Evolutionary conservation across 305 asterid species (phyloP).

Genomic region (Ruellia speciosa): DNA sequence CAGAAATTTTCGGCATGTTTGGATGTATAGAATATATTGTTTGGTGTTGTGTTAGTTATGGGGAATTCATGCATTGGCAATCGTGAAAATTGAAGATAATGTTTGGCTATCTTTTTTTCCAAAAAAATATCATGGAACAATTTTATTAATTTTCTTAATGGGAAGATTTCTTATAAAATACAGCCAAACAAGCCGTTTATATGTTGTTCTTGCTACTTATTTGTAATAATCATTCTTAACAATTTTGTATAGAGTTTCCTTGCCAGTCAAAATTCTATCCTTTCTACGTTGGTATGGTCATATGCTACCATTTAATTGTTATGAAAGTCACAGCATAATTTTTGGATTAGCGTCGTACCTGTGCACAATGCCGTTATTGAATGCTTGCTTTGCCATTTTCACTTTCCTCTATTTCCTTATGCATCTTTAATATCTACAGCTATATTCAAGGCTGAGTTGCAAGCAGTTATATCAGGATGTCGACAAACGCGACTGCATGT

Average conservation of each 20-base stretch:
- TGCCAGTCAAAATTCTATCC: not conserved
- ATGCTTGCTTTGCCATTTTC: slow-evolving; percentile 4
- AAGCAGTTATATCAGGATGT: slow-evolving; percentile 60
- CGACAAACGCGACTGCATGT: slow-evolving; percentile 62
- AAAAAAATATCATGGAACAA: too few species aligned
- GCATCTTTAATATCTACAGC: slow-evolving; percentile 31
- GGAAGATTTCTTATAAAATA: too few species aligned
- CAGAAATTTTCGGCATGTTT: too few species aligned
- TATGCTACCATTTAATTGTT: slow-evolving; percentile 6
- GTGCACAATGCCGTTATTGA: not conserved
- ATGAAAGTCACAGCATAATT: slow-evolving; percentile 1
- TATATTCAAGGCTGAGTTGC: slow-evolving; percentile 61
- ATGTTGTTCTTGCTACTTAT: slow-evolving; percentile 7
- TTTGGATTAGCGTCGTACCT: slow-evolving; percentile 11
- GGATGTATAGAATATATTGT: too few species aligned
- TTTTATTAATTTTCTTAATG: too few species aligned
- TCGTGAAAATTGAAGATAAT: too few species aligned
- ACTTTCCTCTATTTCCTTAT: slow-evolving; percentile 15
- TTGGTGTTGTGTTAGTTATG: too few species aligned
- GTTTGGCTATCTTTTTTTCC: too few species aligned
- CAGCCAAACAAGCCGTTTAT: too few species aligned
- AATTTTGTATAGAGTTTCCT: not conserved
- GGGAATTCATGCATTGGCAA: too few species aligned
- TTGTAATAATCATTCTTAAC: not conserved
- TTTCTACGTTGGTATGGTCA: not conserved